phyloP scores from a whole-genome alignment of 768 basidiomycete genomes.

The Panaeolus cyanescens region DNA sequence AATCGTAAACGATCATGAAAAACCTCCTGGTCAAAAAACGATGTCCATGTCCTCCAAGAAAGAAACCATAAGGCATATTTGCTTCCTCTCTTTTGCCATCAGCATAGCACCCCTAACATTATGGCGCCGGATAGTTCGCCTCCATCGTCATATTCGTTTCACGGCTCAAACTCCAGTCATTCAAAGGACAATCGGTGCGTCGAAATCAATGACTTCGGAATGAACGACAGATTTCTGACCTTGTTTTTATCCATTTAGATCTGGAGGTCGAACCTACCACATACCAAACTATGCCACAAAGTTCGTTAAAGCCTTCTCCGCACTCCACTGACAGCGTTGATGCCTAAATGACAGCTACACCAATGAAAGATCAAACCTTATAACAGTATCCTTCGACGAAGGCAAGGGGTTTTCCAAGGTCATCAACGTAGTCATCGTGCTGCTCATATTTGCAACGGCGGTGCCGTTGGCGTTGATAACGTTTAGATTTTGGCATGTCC shows the following conservation, averaged over 20 bases:
- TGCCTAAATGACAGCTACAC: conserved; percentile 30
- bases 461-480: conserved; percentile 21
- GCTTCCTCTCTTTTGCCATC: conserved; percentile 19
- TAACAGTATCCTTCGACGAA: conserved; percentile 36
- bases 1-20: conserved; percentile 1
- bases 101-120: conserved; percentile 17
- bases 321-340: conserved; percentile 6
- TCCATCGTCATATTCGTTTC: conserved; percentile 33
- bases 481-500: conserved; percentile 3
- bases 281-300: conserved; percentile 43
- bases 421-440: conserved; percentile 21
- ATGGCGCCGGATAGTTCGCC: conserved; percentile 16
- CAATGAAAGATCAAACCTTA: conserved; percentile 37
- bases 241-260: conserved; percentile 14
- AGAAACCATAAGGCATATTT: conserved; percentile 20
- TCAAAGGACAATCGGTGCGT: conserved; percentile 40
- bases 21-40: background rate
- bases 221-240: background rate
- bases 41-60: conserved; percentile 16
- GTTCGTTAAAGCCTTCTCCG: conserved; percentile 18
- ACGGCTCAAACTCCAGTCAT: conserved; percentile 40
- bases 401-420: conserved; percentile 28
- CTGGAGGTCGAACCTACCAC: conserved; percentile 40
- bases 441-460: conserved; percentile 29
- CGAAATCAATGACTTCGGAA: conserved; percentile 5